Conservation (phyloP, 768 basidiomycete species). For the Mrakia hoshinonis region DNA sequence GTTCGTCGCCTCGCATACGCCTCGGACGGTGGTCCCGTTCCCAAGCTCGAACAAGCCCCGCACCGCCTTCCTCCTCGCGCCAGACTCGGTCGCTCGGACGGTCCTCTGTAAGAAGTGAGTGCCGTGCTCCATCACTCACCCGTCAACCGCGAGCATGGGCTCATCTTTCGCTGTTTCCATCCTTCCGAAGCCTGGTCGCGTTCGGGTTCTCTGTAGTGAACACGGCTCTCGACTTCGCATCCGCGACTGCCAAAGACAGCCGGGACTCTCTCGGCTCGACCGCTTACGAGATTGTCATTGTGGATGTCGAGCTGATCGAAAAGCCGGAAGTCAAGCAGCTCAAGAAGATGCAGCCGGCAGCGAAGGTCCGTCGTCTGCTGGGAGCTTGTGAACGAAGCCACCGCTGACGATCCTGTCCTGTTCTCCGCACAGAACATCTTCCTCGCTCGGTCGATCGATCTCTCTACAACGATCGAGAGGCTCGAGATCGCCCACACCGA, state of each 20-base stretch:
- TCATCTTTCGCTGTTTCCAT: background rate
- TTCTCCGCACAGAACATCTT: background rate
- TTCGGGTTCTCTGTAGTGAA: no score
- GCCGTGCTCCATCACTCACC: no score
- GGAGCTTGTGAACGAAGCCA: background rate
- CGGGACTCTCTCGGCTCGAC: no score
- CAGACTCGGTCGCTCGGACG: background rate
- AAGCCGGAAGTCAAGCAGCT: background rate
- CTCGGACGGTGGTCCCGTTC: background rate
- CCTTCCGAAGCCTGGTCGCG: no score
- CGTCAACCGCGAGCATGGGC: background rate
- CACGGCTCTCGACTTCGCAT: no score
- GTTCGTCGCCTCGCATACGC: background rate
- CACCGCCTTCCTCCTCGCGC: background rate
- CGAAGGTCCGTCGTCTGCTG: background rate
- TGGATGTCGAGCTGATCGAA: background rate
- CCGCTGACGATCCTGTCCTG: background rate
- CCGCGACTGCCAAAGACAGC: no score
- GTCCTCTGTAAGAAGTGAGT: background rate
- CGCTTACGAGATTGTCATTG: background rate
- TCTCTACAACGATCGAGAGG: background rate
- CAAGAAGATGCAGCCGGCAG: background rate
- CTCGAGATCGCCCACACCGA: background rate
- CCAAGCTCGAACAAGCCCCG: background rate
- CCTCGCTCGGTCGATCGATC: slow-evolving; percentile 9